Base-by-base conservation (phyloP, 495 filamentous ascomycete genomes). In the Penicillium silybi region DNA sequence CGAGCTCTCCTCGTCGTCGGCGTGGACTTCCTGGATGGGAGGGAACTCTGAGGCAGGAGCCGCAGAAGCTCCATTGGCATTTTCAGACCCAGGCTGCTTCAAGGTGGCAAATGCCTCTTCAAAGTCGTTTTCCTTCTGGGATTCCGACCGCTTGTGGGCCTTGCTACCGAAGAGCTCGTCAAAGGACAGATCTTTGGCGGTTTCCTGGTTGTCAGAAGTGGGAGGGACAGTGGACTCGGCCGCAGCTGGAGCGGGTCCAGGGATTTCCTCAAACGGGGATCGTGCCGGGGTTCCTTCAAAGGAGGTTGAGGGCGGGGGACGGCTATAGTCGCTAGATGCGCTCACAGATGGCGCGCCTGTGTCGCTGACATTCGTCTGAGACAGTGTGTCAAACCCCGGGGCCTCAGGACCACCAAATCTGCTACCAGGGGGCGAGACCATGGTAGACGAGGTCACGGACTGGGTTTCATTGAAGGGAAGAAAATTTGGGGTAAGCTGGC, bases 21-120 rank as follows among this genome's bases (percentile, higher is more conserved):
- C 77, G 39, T 85, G 85, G 29, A 96, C 65, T 59, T 96, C 92
- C 34, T 85, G 85, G 50, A 97, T 96, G 1, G 93, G 93, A 29
- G 95, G 95, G 70, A 97, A 97, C 62, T 97, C 93, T n/a, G 68
- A 66, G 11, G 65, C 26, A 55, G 68, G 49, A 48, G 64, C 54
- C 20, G 62, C 58, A 50, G 67, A 42, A 62, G 67, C 50, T 20
- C 70, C 74, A 38, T 68, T 65, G 4, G 61, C 19, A n/a, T 65
- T 62, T 9, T 48, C 51, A 7, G 54, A 15, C 18, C 50, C 53
- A 7, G 60, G 17, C 16, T 66, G 63, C 52, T 70, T 71, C 72
- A 77, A 68, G 23, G 64, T 56, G 26, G 67, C 74, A 54, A 79
- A 75, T 10, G 76, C 76, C 50, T 77, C 74, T 18, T 74, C 75